Base-by-base conservation (phyloP, 2,329 filamentous ascomycete genomes). In the Aureobasidium pullulans region DNA sequence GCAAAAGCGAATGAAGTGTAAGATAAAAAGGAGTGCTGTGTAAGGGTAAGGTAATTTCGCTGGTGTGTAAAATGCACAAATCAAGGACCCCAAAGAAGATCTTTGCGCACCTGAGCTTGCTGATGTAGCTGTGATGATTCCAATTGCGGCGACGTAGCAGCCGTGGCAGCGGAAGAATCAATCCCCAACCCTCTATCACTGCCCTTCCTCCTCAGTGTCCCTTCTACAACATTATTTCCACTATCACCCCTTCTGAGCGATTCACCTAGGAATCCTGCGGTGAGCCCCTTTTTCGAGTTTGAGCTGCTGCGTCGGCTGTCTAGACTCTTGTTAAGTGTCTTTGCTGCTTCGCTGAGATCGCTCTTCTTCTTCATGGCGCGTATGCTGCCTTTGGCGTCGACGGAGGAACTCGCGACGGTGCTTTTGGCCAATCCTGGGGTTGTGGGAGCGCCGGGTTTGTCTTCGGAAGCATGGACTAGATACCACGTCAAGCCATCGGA, bases 401-500 rank as follows among this genome's bases (percentile, higher is more conserved):
- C 88, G 57, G 88, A 87, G 63, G 90, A 91, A 40, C 89, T 87
- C 11, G 90, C 90, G 15, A 96, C 92, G 0, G 94, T 97, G 64
- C 87, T 92, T 72, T 96, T 96, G 40, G 89, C 90, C 58, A 96
- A 81, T 0, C 93, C 92, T 0, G 94, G 93, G 0, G 93, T 97
- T n/a, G 88, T 87, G 0, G 94, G 94, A 2, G 80, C 80, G 43
- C 91, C 92, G 1, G 88, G 88, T 0, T 90, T 85, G 73, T 99
- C 94, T 73, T 99, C 94, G 1, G 84, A 81, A 0, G 94, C 94
- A 70, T 99, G 93, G 37, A 99, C 86, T 6, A 99, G 82, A 73
- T 96, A 97, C 94, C 94, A 99, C 36, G 93, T 85, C 49, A 99
- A 77, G 3, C 94, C 94, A 67, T 99, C 94, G 0, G 91, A 96